These are phyloP conservation scores for Beauveria scarabaeidicola DNA, from an alignment of 2,329 filamentous ascomycete species.

Conservation along the genomic window DNA sequence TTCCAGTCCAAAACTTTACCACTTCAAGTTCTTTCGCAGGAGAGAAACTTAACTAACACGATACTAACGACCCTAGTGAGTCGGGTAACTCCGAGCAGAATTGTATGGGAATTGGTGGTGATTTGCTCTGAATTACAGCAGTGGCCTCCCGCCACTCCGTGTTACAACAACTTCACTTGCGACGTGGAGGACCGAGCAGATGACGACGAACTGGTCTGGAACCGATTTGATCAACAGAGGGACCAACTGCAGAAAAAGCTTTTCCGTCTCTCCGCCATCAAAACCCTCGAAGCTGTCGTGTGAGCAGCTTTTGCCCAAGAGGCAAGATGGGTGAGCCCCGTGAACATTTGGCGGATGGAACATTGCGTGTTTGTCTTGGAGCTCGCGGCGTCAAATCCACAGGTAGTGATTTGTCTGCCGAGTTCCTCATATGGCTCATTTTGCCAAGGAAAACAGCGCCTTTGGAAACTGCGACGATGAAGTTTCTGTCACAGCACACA, in stretches of 20 bases:
- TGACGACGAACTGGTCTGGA: neutral
- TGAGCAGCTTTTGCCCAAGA: neutral
- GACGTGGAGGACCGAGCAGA: neutral
- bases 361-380: constrained; percentile 12
- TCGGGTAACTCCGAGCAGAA: too few species aligned
- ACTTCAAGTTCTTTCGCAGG: too few species aligned
- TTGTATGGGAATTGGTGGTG: too few species aligned
- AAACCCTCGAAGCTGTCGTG: neutral
- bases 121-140: too few species aligned
- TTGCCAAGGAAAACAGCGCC: constrained; percentile 14
- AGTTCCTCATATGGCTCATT: constrained; percentile 12
- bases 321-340: constrained; percentile 1
- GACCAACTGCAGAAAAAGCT: neutral
- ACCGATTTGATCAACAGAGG: neutral
- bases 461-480: constrained; percentile 13
- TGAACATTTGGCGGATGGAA: constrained; percentile 16
- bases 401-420: constrained; percentile 12
- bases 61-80: too few species aligned
- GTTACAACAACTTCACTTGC: neutral
- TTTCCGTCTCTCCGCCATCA: neutral
- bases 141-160: too few species aligned
- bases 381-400: constrained; percentile 1
- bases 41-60: too few species aligned
- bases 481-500: constrained; percentile 5
- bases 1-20: too few species aligned